Percentiles rank a stretch among this genome's conserved stretches.
Evolutionary conservation across 164 flowering plant genomes (phyloP).

Genomic region (Cinnamomum chago): DNA sequence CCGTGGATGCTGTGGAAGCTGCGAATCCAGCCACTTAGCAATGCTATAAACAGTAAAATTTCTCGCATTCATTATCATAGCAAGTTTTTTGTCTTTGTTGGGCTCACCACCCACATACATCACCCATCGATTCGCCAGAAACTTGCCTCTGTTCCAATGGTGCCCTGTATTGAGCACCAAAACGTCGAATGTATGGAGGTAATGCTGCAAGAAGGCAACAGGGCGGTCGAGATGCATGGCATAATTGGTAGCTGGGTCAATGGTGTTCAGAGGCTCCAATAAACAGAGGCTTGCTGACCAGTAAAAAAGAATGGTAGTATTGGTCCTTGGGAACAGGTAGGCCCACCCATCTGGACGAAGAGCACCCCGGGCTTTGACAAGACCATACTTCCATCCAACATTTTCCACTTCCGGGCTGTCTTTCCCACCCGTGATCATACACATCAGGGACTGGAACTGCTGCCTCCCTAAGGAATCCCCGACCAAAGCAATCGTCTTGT

Average conservation of each 20-base stretch:
- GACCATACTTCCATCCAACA: slow-evolving; percentile 64
- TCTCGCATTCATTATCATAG: slow-evolving; percentile 48
- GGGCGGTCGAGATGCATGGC: slow-evolving; percentile 88
- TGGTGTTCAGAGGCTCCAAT: slow-evolving; percentile 45
- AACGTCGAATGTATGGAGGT: slow-evolving; percentile 46
- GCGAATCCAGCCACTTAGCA: slow-evolving; percentile 58
- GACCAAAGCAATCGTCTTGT: slow-evolving; percentile 65
- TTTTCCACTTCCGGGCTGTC: slow-evolving; percentile 50
- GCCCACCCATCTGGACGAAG: slow-evolving; percentile 81
- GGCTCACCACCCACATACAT: slow-evolving; percentile 59
- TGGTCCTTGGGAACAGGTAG: slow-evolving; percentile 51
- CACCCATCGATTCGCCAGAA: slow-evolving; percentile 65
- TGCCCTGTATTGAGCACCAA: slow-evolving; percentile 77
- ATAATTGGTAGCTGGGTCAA: slow-evolving; percentile 33
- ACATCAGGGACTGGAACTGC: slow-evolving; percentile 78
- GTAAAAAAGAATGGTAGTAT: slow-evolving; percentile 70
- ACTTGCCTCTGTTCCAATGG: slow-evolving; percentile 79
- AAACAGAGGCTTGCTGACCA: slow-evolving; percentile 76
- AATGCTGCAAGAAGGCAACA: slow-evolving; percentile 48
- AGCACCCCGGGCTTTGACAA: slow-evolving; percentile 46
- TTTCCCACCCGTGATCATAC: slow-evolving; percentile 69
- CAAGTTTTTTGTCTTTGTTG: slow-evolving; percentile 20
- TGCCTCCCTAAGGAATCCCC: slow-evolving; percentile 84
- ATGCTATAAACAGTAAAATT: slow-evolving; percentile 52
- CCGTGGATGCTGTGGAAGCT: slow-evolving; percentile 44